These are phyloP conservation scores for Sutorius eximius DNA, from an alignment of 1,284 basidiomycete genomes.

Conservation along the genomic window DNA sequence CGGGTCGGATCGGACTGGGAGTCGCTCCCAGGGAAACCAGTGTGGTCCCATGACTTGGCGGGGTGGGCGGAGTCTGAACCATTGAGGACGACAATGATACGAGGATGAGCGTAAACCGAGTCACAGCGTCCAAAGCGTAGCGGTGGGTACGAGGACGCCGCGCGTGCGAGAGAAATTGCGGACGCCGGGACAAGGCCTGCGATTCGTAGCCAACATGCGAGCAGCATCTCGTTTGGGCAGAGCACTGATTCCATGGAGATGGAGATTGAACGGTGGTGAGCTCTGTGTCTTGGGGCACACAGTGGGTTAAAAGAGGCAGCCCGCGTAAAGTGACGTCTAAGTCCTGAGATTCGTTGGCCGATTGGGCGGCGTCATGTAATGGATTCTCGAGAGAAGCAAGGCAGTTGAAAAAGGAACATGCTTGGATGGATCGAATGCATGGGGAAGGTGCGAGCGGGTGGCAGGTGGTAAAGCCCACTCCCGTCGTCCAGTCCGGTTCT, in stretches of 20 bases:
- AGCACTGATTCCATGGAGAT: background rate
- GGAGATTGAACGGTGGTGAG: background rate
- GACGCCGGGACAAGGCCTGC: background rate
- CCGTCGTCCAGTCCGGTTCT: background rate
- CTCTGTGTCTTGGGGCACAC: background rate
- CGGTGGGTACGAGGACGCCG: background rate
- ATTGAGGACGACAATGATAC: background rate
- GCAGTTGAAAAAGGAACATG: background rate
- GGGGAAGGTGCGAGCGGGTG: background rate
- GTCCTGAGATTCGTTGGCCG: background rate
- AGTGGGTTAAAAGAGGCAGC: background rate
- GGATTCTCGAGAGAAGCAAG: background rate
- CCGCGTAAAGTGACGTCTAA: background rate
- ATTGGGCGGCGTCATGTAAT: background rate
- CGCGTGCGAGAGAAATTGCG: background rate
- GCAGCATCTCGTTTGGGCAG: background rate
- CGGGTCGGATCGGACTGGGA: conserved; percentile 7
- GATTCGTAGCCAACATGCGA: background rate
- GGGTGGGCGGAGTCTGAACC: conserved; percentile 21
- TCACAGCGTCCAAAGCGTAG: background rate
- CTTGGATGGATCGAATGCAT: background rate
- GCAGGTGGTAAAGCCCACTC: background rate
- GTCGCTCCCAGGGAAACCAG: background rate
- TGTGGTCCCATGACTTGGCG: background rate
- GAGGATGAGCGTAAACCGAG: background rate